These are phyloP conservation scores for Phanerochaete sordida DNA, from an alignment of 768 basidiomycete species.

Conservation along the genomic window DNA sequence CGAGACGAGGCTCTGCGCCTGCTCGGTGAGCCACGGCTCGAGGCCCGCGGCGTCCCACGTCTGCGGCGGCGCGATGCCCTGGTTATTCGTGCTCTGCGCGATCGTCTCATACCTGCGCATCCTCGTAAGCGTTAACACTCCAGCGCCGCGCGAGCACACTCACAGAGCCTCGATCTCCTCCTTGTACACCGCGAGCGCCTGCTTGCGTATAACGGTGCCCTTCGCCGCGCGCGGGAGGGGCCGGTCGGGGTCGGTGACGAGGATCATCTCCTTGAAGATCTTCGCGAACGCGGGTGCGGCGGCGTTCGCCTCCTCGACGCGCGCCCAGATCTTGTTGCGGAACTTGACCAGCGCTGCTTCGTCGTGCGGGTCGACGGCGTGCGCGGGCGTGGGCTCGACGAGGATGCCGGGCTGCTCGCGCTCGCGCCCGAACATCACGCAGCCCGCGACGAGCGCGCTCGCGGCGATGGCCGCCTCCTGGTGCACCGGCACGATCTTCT, in stretches of 20 bases:
- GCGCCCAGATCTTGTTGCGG: conserved; percentile 16
- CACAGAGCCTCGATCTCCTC: conserved; percentile 48
- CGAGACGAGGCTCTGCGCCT: not conserved
- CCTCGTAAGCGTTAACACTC: not conserved
- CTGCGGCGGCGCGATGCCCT: conserved; percentile 12
- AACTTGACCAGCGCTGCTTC: conserved; percentile 1
- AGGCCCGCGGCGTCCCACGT: conserved; percentile 9
- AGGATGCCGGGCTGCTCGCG: conserved; percentile 14
- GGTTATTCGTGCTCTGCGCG: conserved; percentile 6
- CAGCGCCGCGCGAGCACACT: conserved; percentile 7
- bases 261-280: conserved; percentile 50
- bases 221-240: conserved; percentile 47
- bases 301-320: conserved; percentile 24
- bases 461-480: conserved; percentile 8
- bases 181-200: conserved; percentile 35
- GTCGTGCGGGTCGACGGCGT: conserved; percentile 10
- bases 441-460: conserved; percentile 6
- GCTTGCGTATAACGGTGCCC: conserved; percentile 43
- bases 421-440: conserved; percentile 17
- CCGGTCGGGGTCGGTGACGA: conserved; percentile 38
- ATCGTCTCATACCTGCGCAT: conserved; percentile 16
- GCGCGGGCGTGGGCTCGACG: conserved; percentile 7
- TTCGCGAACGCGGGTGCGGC: conserved; percentile 23
- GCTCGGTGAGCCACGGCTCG: conserved; percentile 11
- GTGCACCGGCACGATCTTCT: conserved; percentile 13